A percentile compares a stretch with the other conserved stretches of the same genome.
These are phyloP conservation scores for Lactarius deliciosus DNA, from an alignment of 768 basidiomycete genomes.

Conservation along the genomic window DNA sequence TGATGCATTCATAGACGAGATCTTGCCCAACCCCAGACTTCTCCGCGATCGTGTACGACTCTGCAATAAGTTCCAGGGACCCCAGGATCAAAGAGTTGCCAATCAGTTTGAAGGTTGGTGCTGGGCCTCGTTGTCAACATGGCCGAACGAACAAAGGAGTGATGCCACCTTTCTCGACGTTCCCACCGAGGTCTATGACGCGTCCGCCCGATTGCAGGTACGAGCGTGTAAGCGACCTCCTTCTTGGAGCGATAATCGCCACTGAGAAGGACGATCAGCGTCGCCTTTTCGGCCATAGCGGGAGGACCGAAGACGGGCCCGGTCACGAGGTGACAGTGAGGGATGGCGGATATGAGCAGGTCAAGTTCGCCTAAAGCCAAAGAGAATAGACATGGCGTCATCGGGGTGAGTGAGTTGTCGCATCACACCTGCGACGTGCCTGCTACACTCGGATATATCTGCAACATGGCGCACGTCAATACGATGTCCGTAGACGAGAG, in stretches of 20 bases:
- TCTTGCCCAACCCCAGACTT: slow-evolving; percentile 76
- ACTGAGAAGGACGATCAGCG: slow-evolving; percentile 72
- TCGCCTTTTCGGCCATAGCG: slow-evolving; percentile 57
- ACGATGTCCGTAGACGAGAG: background rate
- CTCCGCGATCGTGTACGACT: slow-evolving; percentile 81
- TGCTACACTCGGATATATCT: slow-evolving; percentile 58
- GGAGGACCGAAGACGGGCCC: slow-evolving; percentile 81
- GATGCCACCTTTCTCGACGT: slow-evolving; percentile 73
- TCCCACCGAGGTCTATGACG: slow-evolving; percentile 77
- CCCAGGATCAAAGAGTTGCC: slow-evolving; percentile 79
- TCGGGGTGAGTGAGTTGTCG: slow-evolving; percentile 4
- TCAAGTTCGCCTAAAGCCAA: slow-evolving; percentile 61
- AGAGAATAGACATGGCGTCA: slow-evolving; percentile 14
- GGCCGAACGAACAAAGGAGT: background rate
- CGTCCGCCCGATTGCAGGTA: slow-evolving; percentile 78
- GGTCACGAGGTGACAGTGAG: slow-evolving; percentile 63
- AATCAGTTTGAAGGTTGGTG: slow-evolving; percentile 72
- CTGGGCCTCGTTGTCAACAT: slow-evolving; percentile 36
- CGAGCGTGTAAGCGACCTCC: slow-evolving; percentile 70
- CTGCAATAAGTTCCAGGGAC: slow-evolving; percentile 75
- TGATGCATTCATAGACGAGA: slow-evolving; percentile 54
- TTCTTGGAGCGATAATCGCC: slow-evolving; percentile 84
- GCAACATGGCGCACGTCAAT: slow-evolving; percentile 17
- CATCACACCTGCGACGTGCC: slow-evolving; percentile 33
- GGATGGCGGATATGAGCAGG: slow-evolving; percentile 54